A percentile compares a stretch with the other conserved stretches of the same genome.
phyloP scores from a whole-genome alignment of 768 basidiomycete genomes.

The Psilocybe azurescens region DNA sequence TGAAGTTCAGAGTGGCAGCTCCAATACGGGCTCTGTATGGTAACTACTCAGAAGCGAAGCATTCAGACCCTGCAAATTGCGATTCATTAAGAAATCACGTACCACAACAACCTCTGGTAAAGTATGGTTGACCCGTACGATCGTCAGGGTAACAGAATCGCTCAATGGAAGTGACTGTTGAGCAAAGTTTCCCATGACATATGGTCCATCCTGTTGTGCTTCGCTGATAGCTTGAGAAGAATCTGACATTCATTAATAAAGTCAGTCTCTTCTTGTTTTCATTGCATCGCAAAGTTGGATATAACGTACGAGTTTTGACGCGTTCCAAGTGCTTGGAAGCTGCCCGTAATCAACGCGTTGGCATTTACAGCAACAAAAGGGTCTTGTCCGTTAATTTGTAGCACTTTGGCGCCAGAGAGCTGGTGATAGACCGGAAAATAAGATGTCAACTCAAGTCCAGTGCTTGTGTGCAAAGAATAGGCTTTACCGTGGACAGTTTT shows the following conservation, averaged over 20 bases:
- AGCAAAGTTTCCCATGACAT: constrained; percentile 59
- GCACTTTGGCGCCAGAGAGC: constrained; percentile 58
- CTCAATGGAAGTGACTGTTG: constrained; percentile 56
- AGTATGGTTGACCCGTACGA: constrained; percentile 44
- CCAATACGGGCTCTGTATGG: constrained; percentile 64
- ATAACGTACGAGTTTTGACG: constrained; percentile 49
- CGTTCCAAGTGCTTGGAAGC: constrained; percentile 56
- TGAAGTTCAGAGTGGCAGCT: constrained; percentile 47
- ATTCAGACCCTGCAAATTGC: background rate
- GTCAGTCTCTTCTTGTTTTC: background rate
- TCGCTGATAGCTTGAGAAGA: constrained; percentile 50
- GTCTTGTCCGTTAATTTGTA: constrained; percentile 56
- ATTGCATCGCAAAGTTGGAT: background rate
- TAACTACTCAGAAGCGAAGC: constrained; percentile 36
- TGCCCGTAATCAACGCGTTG: constrained; percentile 58
- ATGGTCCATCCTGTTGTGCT: constrained; percentile 43
- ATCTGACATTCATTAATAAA: constrained; percentile 29
- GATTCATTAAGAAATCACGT: constrained; percentile 17
- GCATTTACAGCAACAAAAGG: constrained; percentile 57
- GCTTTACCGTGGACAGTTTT: constrained; percentile 47
- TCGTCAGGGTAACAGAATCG: constrained; percentile 51
- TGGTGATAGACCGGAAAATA: constrained; percentile 8
- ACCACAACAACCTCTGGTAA: constrained; percentile 51
- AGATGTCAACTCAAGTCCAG: background rate
- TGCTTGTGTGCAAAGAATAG: background rate